Evolutionary conservation across 768 basidiomycete genomes (phyloP).

Genomic region (Serpula lacrymans): DNA sequence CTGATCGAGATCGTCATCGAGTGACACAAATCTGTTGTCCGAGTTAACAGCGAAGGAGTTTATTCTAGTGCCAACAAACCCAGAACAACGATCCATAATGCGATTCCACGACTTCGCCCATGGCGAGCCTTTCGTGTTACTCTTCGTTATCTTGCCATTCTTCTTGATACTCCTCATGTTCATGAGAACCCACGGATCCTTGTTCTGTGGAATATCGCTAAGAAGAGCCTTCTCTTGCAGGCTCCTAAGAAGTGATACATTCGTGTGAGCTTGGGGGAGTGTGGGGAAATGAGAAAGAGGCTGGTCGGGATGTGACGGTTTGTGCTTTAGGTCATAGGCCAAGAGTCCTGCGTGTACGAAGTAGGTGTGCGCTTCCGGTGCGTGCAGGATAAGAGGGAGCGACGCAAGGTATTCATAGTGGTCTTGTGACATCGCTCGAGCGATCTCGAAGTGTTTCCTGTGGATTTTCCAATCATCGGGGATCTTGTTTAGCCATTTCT

Average conservation of each 20-base stretch:
- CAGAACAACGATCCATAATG: conserved; percentile 57
- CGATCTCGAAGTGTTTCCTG: conserved; percentile 74
- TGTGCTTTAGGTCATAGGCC: conserved; percentile 59
- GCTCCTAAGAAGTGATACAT: conserved; percentile 36
- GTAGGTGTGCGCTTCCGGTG: conserved; percentile 71
- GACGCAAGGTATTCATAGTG: conserved; percentile 72
- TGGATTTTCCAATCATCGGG: conserved; percentile 74
- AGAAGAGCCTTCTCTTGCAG: conserved; percentile 72
- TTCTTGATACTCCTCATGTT: conserved; percentile 38
- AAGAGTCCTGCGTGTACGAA: conserved; percentile 85
- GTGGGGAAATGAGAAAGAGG: conserved; percentile 67
- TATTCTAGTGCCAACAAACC: conserved; percentile 30
- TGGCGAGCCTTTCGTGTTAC: conserved; percentile 49
- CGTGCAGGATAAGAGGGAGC: conserved; percentile 72
- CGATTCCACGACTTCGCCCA: conserved; percentile 78
- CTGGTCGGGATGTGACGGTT: conserved; percentile 50
- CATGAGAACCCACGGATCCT: conserved; percentile 65
- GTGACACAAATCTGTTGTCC: conserved; percentile 8
- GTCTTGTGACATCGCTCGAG: conserved; percentile 55
- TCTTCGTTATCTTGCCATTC: conserved; percentile 28
- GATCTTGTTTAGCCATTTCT: conserved; percentile 46
- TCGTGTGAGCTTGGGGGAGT: conserved; percentile 21
- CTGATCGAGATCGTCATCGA: conserved; percentile 18
- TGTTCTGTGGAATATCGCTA: conserved; percentile 69
- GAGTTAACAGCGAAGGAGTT: conserved; percentile 6